Base-by-base conservation (phyloP, 345 rosid species). In the Eucalyptus cloeziana region DNA sequence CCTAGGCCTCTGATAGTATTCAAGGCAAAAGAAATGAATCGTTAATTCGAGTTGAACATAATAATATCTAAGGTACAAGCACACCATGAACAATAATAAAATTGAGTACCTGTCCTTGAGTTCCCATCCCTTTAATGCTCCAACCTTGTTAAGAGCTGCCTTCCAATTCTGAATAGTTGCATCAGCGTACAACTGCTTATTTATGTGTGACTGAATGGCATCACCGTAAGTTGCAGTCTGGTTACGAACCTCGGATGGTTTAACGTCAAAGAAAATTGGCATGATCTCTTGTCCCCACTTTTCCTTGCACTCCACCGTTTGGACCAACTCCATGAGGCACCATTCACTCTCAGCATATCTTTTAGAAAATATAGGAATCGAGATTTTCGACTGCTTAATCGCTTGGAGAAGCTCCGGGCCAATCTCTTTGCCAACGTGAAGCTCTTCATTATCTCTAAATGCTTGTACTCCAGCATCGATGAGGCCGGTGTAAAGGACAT, bases 401-500 rank as follows among this genome's bases (percentile, higher is more conserved):
- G 3, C 52, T 2, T 50, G 52, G 19, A 50, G 21, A 50, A 50
- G 52, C 52, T 50, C 8, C 0, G 0, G 0, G 52, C 21, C 52
- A 50, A 50, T 50, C 3, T 16, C 52, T 16, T 49, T 13, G 15
- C 15, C 50, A 16, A 50, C 7, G 0, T 1, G 8, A 50, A 50
- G 21, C 21, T 50, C 21, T 50, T 15, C 52, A 50, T 50, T 16
- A 50, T 50, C 21, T 50, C 3, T 50, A 16, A 15, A 50, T 50
- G 1, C 3, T 15, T 0, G 21, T 50, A 50, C 6, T 15, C 8
- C 3, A 1, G 0, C 3, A 50, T 50, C 7, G 0, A 7, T 50
- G 52, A 50, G 52, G 21, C 1, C 0, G 1, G 6, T 3, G 8
- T 50, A 50, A 50, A 50, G 7, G 52, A 6, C 0, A 2, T 50